Evolutionary conservation across 116 monocot species (phyloP), one percentile per base, ranked within the genome.

Genomic region (Posidonia oceanica): DNA sequence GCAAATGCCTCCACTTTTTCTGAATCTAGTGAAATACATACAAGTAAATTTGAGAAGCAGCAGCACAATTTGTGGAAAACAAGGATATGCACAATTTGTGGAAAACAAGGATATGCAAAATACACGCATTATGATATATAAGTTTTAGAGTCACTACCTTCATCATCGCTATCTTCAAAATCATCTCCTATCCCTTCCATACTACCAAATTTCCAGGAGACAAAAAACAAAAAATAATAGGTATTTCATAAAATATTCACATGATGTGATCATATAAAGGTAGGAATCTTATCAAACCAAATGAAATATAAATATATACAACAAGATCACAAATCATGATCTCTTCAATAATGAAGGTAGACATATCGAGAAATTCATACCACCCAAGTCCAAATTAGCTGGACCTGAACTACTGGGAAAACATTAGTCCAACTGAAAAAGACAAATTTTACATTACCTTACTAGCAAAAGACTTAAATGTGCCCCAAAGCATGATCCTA

Each of bases 281-380:
- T 11, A 0, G 52, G 13, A 16, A 13, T 36, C 36, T 62, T 10
- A 62, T 36, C 36, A 62, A 62, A 62, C 7, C 48, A 48, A 36
- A 62, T 20, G 7, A 62, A 52, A 15, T 52, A 52, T 52, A 59
- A 76, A 57, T 29, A 13, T n/a, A 68, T 29, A 4, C 40, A 41
- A 65, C n/a, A 65, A 42, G 10, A 41, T 65, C n/a, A 65, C n/a
- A n/a, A 65, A 17, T 5, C 23, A 36, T 14, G 23, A 15, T 14
- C 36, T 63, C 21, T 36, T 17, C 7, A 65, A n/a, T 48, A 65
- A 65, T 41, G 40, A 65, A 65, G 7, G 36, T 52, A 52, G 38
- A 23, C 61, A 39, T 87, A 94, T 90, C 76, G 94, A 85, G 59
- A 94, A 90, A 67, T 94, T 90, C 94, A 90, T 94, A 66, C 90